Percentiles rank a stretch among this genome's conserved stretches.
These are phyloP conservation scores for Aegilops tauschii DNA, from an alignment of 176 grass and related monocot species.

Conservation along the genomic window DNA sequence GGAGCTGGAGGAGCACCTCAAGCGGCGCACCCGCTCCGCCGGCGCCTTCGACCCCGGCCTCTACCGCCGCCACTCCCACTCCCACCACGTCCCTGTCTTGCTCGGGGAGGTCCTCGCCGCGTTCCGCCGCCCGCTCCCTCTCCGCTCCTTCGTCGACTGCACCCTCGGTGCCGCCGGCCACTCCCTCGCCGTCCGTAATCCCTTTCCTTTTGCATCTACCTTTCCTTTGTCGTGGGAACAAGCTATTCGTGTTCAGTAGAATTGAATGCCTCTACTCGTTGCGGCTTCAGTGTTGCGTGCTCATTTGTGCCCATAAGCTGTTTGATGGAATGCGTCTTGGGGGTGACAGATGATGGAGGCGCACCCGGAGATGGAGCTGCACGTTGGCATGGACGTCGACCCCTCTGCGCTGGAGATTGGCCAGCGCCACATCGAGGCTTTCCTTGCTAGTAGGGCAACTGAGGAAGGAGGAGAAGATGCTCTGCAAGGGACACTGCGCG, in stretches of 20 bases:
- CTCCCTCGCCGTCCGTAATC: constrained; percentile 61
- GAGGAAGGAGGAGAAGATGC: not conserved
- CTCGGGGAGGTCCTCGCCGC: constrained; percentile 68
- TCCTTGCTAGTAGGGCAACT: constrained; percentile 30
- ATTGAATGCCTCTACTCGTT: not conserved
- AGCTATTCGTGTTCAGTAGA: not conserved
- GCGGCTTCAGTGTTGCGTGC: not conserved
- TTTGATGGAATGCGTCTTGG: constrained; percentile 35
- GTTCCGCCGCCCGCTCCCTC: constrained; percentile 48
- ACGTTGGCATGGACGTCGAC: constrained; percentile 89
- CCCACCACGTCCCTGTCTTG: constrained; percentile 67
- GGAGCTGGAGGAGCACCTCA: constrained; percentile 43
- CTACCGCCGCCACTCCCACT: constrained; percentile 47
- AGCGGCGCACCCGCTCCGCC: constrained; percentile 74
- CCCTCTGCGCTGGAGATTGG: constrained; percentile 59
- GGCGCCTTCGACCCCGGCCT: constrained; percentile 60
- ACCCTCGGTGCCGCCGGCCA: constrained; percentile 89
- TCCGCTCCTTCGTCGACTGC: constrained; percentile 90
- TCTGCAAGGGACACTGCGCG: constrained; percentile 26
- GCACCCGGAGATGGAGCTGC: constrained; percentile 83
- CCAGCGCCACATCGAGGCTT: constrained; percentile 46
- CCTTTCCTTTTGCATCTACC: not conserved
- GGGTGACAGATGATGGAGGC: constrained; percentile 68
- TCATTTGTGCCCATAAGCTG: constrained; percentile 9
- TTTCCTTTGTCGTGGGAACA: not conserved